Conservation (phyloP, 2,329 filamentous ascomycete species). For the Simplicillium sp. region DNA sequence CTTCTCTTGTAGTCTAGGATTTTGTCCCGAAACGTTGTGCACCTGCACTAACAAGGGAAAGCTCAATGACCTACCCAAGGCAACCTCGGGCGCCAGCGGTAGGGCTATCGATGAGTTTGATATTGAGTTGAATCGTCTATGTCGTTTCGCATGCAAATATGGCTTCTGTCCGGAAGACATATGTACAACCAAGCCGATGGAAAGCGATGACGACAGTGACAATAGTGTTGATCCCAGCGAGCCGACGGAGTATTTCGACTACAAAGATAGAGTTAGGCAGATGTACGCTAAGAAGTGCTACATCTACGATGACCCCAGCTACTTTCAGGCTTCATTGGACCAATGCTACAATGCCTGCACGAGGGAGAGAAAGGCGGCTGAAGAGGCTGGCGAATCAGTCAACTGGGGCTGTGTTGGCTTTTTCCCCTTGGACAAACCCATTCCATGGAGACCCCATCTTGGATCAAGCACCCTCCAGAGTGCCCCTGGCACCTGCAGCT, state of each 20-base stretch:
- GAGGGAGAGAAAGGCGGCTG: neutral
- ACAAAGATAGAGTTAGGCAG: neutral
- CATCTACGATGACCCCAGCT: neutral
- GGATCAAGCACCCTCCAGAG: neutral
- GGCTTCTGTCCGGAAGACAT: constrained; percentile 10
- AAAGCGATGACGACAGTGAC: no score
- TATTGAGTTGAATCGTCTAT: constrained; percentile 6
- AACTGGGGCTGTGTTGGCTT: neutral
- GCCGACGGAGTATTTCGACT: neutral
- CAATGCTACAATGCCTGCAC: neutral
- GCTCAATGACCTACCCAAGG: neutral
- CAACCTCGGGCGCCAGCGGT: neutral
- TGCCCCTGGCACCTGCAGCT: neutral
- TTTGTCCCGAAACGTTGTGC: neutral
- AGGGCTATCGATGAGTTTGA: neutral
- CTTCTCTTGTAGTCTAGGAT: neutral
- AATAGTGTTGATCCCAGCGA: neutral
- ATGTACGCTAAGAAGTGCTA: neutral
- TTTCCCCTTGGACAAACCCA: neutral
- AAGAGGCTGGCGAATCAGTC: neutral
- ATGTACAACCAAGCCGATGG: constrained; percentile 4
- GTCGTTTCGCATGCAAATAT: constrained; percentile 12
- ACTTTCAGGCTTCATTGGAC: neutral
- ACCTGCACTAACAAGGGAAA: constrained; percentile 3
- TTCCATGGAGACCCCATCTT: constrained; percentile 3